Conservation (phyloP, 441 rosid species). For the Erysimum cheiri region DNA sequence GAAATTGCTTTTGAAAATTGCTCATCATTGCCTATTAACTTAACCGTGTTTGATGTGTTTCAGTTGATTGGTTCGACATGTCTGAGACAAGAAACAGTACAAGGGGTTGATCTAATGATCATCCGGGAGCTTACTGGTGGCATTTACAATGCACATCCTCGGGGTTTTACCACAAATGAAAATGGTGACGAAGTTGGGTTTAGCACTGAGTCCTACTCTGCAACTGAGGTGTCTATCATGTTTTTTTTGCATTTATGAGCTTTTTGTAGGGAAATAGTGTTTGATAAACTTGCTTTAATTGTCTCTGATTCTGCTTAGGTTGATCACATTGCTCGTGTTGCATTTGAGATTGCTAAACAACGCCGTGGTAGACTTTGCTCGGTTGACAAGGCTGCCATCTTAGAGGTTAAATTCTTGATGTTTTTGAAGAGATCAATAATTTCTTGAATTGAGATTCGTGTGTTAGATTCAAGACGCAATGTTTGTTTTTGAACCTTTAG, state of each 20-base stretch:
- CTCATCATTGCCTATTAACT: neutral
- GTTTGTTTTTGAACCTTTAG: conserved; percentile 38
- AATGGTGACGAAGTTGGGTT: conserved; percentile 79
- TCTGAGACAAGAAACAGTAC: conserved; percentile 78
- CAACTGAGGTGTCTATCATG: conserved; percentile 58
- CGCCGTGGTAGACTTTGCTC: conserved; percentile 84
- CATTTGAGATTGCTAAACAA: conserved; percentile 88
- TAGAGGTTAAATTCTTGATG: conserved; percentile 61
- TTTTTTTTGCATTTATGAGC: neutral
- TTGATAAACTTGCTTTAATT: neutral
- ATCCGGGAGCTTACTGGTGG: conserved; percentile 97
- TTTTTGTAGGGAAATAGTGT: neutral
- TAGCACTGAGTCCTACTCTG: conserved; percentile 82
- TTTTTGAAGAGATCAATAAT: too few species aligned
- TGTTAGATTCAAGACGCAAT: too few species aligned
- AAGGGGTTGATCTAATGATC: conserved; percentile 87
- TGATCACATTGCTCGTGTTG: conserved; percentile 89
- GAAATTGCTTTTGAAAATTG: too few species aligned
- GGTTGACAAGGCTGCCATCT: conserved; percentile 88
- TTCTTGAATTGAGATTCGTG: neutral
- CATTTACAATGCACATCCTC: conserved; percentile 82
- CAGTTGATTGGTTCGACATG: conserved; percentile 81
- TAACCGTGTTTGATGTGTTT: conserved; percentile 1
- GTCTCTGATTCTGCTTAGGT: conserved; percentile 28
- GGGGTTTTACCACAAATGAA: conserved; percentile 69